Percentiles rank a stretch among this genome's conserved stretches.
Conservation (phyloP, 176 grass and related monocot species). For the Triticum monococcum region DNA sequence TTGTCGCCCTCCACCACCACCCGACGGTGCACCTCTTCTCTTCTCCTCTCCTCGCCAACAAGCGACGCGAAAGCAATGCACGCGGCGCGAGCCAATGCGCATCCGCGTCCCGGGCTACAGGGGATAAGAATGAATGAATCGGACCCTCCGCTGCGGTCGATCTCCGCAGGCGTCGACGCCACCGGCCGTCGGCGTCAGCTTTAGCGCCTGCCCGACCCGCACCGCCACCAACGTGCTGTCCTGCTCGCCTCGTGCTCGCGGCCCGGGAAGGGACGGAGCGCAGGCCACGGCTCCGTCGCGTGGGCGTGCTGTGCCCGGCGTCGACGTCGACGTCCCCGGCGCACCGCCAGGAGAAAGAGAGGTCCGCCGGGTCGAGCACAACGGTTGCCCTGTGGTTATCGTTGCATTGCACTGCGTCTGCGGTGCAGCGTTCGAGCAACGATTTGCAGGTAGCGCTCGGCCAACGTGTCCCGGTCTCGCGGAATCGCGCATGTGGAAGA, state of each 20-base stretch:
- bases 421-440: background rate
- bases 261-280: background rate
- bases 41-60: background rate
- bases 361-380: background rate
- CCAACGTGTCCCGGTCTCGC: background rate
- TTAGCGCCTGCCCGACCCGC: background rate
- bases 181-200: background rate
- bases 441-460: background rate
- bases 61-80: background rate
- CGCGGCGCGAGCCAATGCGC: background rate
- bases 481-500: background rate
- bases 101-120: constrained; percentile 6
- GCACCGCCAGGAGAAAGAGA: background rate
- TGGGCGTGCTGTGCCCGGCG: background rate
- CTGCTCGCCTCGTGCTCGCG: background rate
- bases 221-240: background rate
- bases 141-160: background rate
- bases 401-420: too few relatives aligned
- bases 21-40: background rate
- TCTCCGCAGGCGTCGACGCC: background rate
- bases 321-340: background rate
- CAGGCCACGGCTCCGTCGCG: background rate
- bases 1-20: background rate
- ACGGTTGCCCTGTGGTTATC: background rate
- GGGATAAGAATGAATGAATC: constrained; percentile 40